Conservation (phyloP, 2,329 filamentous ascomycete genomes). For the Penicillium vulpinum region DNA sequence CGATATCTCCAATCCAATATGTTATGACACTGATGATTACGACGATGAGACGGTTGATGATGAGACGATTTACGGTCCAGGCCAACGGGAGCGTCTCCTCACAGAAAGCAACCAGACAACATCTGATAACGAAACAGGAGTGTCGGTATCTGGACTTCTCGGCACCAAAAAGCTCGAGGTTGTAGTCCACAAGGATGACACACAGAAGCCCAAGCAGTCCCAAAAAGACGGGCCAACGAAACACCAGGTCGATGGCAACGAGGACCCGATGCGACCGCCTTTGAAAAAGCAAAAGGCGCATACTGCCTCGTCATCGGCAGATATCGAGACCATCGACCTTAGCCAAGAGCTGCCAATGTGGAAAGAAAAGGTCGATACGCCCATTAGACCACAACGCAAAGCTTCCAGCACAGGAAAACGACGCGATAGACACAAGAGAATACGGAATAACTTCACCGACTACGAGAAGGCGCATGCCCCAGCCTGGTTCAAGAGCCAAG, state of each 20-base stretch:
- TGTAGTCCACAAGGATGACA: background rate
- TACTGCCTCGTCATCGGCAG: background rate
- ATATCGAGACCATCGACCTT: background rate
- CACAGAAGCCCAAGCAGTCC: background rate
- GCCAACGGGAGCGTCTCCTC: background rate
- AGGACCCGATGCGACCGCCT: background rate
- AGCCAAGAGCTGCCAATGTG: background rate
- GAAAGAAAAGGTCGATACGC: background rate
- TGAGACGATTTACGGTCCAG: too few species aligned
- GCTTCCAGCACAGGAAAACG: background rate
- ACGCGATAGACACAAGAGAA: background rate
- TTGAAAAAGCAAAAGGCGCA: background rate
- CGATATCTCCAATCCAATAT: background rate
- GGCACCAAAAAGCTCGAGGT: background rate
- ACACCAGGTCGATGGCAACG: background rate
- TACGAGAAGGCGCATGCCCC: constrained; percentile 3
- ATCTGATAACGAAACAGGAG: background rate
- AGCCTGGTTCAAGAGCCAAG: background rate
- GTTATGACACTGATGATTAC: background rate
- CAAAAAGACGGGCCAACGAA: background rate
- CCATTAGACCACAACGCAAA: background rate
- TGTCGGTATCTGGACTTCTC: background rate
- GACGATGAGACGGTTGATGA: background rate
- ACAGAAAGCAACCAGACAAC: background rate
- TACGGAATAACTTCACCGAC: constrained; percentile 5